These are phyloP conservation scores for Castanea mollissima DNA, from an alignment of 306 rosid species.

Conservation along the genomic window DNA sequence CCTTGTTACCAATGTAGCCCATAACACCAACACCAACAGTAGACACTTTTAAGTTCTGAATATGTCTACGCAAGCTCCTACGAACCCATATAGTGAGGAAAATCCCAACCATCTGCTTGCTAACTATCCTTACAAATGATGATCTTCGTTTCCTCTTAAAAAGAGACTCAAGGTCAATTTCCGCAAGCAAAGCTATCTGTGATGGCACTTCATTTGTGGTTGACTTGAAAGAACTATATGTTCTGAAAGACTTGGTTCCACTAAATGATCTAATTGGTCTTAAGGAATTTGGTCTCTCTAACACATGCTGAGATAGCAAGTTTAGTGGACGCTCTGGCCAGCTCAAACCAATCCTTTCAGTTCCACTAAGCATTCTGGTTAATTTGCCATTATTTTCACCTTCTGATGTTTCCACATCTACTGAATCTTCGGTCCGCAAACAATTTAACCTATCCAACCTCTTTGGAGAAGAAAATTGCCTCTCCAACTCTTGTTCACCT, in stretches of 20 bases:
- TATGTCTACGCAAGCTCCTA: slow-evolving; percentile 78
- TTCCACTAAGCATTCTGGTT: slow-evolving; percentile 62
- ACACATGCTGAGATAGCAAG: slow-evolving; percentile 45
- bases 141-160: slow-evolving; percentile 76
- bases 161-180: slow-evolving; percentile 75
- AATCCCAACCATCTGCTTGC: slow-evolving; percentile 96
- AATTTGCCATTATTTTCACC: slow-evolving; percentile 41
- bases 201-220: slow-evolving; percentile 45
- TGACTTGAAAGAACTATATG: slow-evolving; percentile 54
- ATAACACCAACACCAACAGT: slow-evolving; percentile 96
- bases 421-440: slow-evolving; percentile 39
- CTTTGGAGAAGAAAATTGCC: slow-evolving; percentile 54
- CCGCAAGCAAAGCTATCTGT: slow-evolving; percentile 51
- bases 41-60: slow-evolving; percentile 83
- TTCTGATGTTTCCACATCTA: slow-evolving; percentile 29
- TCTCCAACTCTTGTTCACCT: slow-evolving; percentile 28
- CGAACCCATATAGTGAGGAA: slow-evolving; percentile 91
- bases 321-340: slow-evolving; percentile 91
- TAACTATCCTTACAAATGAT: slow-evolving; percentile 74
- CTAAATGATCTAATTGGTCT: slow-evolving; percentile 48
- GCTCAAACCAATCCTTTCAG: slow-evolving; percentile 84
- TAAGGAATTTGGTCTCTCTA: slow-evolving; percentile 58
- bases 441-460: slow-evolving; percentile 68
- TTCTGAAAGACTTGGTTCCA: slow-evolving; percentile 54
- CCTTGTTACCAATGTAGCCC: slow-evolving; percentile 99